Conservation (phyloP, 768 basidiomycete species). For the Favolaschia claudopus region DNA sequence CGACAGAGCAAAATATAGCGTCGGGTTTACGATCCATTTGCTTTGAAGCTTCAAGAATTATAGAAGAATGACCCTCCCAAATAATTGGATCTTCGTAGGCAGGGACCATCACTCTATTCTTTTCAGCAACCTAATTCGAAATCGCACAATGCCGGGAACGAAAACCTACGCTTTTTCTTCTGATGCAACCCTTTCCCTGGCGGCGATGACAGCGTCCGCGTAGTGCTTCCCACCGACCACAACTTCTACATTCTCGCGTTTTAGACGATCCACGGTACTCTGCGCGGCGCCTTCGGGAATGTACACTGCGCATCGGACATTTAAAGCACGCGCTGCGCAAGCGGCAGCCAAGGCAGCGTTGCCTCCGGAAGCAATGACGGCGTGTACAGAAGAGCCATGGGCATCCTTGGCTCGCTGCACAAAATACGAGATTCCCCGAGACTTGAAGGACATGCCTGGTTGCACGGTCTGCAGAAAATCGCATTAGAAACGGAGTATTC, state of each 20-base stretch:
- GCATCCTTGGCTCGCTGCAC: slow-evolving; percentile 56
- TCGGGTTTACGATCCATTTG: slow-evolving; percentile 67
- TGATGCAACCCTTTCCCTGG: slow-evolving; percentile 50
- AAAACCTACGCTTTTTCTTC: slow-evolving; percentile 62
- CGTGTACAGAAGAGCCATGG: slow-evolving; percentile 63
- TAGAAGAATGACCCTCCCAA: slow-evolving; percentile 83
- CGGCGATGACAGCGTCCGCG: slow-evolving; percentile 61
- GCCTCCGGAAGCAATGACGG: slow-evolving; percentile 79
- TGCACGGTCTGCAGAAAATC: slow-evolving; percentile 65
- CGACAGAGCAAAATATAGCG: slow-evolving; percentile 81
- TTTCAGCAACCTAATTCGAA: neutral
- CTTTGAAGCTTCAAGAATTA: slow-evolving; percentile 66
- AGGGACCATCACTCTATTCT: slow-evolving; percentile 66
- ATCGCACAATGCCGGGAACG: too few relatives aligned
- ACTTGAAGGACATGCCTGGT: slow-evolving; percentile 80
- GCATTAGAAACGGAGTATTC: neutral
- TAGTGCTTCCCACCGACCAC: slow-evolving; percentile 66
- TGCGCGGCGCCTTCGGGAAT: slow-evolving; percentile 62
- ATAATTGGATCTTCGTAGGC: slow-evolving; percentile 74
- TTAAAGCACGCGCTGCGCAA: slow-evolving; percentile 61
- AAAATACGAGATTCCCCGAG: slow-evolving; percentile 72
- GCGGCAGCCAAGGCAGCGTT: slow-evolving; percentile 83
- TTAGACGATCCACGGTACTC: slow-evolving; percentile 58
- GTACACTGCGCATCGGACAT: slow-evolving; percentile 70
- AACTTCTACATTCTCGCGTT: slow-evolving; percentile 62